Base-by-base conservation (phyloP, 306 rosid genomes). In the Vigna hirtella region DNA sequence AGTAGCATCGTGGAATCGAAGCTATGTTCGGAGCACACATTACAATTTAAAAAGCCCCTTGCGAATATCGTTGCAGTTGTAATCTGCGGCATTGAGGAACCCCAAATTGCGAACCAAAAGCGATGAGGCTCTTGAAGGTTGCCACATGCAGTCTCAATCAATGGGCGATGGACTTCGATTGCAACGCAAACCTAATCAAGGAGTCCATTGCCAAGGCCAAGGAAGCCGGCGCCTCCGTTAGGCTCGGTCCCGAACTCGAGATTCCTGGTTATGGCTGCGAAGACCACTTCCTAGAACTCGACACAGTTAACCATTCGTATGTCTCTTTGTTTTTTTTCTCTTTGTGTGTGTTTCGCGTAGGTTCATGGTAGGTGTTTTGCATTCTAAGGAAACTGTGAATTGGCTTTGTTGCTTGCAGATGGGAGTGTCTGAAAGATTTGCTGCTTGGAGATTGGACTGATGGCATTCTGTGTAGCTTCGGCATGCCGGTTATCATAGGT, bases 151-250 rank as follows among this genome's bases (percentile, higher is more conserved):
- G 90, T 83, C 86, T 95, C 32, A 95, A 95, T 83, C 98, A 95
- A 83, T 95, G 98, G 98, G 98, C 98, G 38, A 91, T 95, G 98
- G 98, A 95, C 79, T 91, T 92, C 74, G 93, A 93, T 68, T 87
- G 75, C 80, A 95, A 95, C 83, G 32, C 85, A 1, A 83, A 86
- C 40, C 86, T 83, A 87, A 95, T 93, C 83, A 93, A 89, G 78
- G 84, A 88, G 4, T 95, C 98, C 11, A 87, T 95, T 48, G 67
- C 82, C 12, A 45, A 70, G 69, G 92, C 96, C 42, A 95, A 89
- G 79, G 71, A 85, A 62, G 89, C 91, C 43, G 98, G 96, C 13
- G 98, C 98, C 26, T 89, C 77, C 49, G 83, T 95, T 62, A 66
- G 98, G 18, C 98, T 95, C 2, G 97, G 98, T 3, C 98, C 98